Evolutionary conservation across 23 red algal genomes (phyloP).

Genomic region (Gracilaria gracilis): DNA sequence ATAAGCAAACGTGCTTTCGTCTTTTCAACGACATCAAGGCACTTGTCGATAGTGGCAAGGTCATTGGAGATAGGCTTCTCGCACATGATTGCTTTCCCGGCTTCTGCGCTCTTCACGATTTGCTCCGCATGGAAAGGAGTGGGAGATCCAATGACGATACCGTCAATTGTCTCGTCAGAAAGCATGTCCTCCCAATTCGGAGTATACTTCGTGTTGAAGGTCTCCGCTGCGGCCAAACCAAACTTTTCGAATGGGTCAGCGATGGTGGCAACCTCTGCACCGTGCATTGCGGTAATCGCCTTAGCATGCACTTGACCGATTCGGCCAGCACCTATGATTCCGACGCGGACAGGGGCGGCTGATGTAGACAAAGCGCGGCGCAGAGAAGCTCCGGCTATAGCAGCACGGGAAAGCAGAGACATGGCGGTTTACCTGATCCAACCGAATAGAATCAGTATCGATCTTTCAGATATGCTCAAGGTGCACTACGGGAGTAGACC

Average conservation of each 20-base stretch:
- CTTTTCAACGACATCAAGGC: constrained; percentile 83
- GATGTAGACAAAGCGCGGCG: constrained; percentile 52
- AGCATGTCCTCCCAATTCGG: constrained; percentile 76
- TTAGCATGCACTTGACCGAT: constrained; percentile 98
- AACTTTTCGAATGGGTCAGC: constrained; percentile 90
- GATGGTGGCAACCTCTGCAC: constrained; percentile 83
- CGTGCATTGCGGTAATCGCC: constrained; percentile 79
- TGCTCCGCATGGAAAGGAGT: constrained; percentile 93
- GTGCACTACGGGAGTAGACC: too few relatives aligned
- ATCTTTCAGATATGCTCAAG: not conserved
- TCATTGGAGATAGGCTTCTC: constrained; percentile 96
- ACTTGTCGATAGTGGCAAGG: constrained; percentile 86
- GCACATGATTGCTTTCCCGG: constrained; percentile 97
- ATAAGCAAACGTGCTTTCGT: constrained; percentile 87
- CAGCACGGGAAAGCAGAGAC: constrained; percentile 31
- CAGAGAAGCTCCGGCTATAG: constrained; percentile 11
- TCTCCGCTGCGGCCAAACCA: constrained; percentile 66
- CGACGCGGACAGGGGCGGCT: constrained; percentile 60
- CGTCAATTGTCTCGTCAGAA: constrained; percentile 77
- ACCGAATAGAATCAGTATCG: not conserved
- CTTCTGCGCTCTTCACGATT: constrained; percentile 85
- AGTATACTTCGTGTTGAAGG: constrained; percentile 73
- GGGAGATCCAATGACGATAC: constrained; percentile 94
- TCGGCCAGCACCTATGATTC: constrained; percentile 93
- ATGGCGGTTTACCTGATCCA: not conserved